Conservation (phyloP, 2,329 filamentous ascomycete genomes). For the Microcyclosporella mali region DNA sequence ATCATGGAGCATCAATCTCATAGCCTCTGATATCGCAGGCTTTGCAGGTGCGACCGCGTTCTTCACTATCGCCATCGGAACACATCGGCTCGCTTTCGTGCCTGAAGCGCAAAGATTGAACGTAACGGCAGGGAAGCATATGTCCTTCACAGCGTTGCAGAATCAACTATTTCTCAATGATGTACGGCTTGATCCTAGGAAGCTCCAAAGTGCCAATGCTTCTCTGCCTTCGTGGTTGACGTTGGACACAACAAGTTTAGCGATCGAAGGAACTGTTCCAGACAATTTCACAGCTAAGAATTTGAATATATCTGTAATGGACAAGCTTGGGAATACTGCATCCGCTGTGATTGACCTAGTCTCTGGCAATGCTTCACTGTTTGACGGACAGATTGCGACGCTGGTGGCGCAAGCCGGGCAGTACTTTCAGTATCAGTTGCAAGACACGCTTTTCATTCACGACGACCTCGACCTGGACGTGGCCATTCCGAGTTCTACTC, state of each 20-base stretch:
- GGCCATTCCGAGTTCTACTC: slow-evolving; percentile 37
- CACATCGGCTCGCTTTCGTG: slow-evolving; percentile 61
- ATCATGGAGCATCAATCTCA: slow-evolving; percentile 62
- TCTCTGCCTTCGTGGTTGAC: slow-evolving; percentile 63
- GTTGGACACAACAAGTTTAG: slow-evolving; percentile 57
- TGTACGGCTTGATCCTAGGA: slow-evolving; percentile 40
- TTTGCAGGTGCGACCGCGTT: slow-evolving; percentile 61
- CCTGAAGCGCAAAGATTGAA: slow-evolving; percentile 46
- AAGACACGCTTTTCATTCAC: slow-evolving; percentile 38
- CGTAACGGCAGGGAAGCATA: slow-evolving; percentile 27
- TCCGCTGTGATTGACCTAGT: slow-evolving; percentile 46
- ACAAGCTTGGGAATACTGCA: slow-evolving; percentile 55
- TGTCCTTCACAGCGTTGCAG: slow-evolving; percentile 30
- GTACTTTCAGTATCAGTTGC: slow-evolving; percentile 44
- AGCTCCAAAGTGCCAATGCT: slow-evolving; percentile 47
- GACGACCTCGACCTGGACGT: slow-evolving; percentile 40
- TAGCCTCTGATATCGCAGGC: slow-evolving; percentile 73
- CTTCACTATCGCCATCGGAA: slow-evolving; percentile 68
- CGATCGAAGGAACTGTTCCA: slow-evolving; percentile 59
- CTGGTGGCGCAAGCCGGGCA: slow-evolving; percentile 47
- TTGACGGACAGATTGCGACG: slow-evolving; percentile 38
- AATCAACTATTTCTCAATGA: slow-evolving; percentile 33
- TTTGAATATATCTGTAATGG: slow-evolving; percentile 55
- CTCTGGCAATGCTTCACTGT: slow-evolving; percentile 34
- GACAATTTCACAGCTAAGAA: slow-evolving; percentile 53